Evolutionary conservation across 352 stramenopile genomes (phyloP).

Genomic region (Phytophthora tubulina): DNA sequence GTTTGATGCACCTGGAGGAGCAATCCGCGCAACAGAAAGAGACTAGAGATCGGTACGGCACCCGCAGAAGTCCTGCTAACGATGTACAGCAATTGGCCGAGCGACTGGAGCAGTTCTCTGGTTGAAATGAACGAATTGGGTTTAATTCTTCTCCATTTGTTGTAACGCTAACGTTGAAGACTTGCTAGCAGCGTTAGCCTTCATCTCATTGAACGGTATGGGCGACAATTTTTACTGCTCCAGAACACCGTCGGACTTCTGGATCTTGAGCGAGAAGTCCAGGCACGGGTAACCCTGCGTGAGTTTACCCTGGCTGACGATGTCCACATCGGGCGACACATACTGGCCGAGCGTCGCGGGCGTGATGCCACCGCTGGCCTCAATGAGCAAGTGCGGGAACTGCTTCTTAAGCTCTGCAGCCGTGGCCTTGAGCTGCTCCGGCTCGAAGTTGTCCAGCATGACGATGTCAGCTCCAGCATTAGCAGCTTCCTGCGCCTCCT

Average conservation of each 20-base stretch:
- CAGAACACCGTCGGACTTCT: constrained; percentile 80
- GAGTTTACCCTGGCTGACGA: constrained; percentile 97
- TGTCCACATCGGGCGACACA: constrained; percentile 95
- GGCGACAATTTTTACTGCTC: constrained; percentile 28
- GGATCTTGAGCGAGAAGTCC: constrained; percentile 99
- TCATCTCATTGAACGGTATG: not conserved
- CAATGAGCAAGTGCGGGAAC: constrained; percentile 96
- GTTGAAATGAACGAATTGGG: constrained; percentile 23
- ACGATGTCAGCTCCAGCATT: constrained; percentile 92
- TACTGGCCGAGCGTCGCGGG: constrained; percentile 94
- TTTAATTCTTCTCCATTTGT: constrained; percentile 17
- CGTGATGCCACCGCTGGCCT: constrained; percentile 98
- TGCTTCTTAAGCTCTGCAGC: constrained; percentile 93
- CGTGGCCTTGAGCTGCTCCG: constrained; percentile 91
- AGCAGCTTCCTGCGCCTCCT: constrained; percentile 94
- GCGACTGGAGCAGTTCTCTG: constrained; percentile 29
- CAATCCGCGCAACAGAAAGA: constrained; percentile 36
- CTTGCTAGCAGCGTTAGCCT: constrained; percentile 1
- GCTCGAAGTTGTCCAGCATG: constrained; percentile 99
- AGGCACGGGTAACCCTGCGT: constrained; percentile 97
- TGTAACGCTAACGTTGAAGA: constrained; percentile 22
- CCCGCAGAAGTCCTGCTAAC: constrained; percentile 15
- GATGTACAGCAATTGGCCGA: constrained; percentile 45
- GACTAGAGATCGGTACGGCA: constrained; percentile 12
- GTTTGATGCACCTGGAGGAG: constrained; percentile 59